A percentile compares a stretch with the other conserved stretches of the same genome.
These are phyloP conservation scores for Gracilaria caudata DNA, from an alignment of 23 red algal species.

Conservation along the genomic window DNA sequence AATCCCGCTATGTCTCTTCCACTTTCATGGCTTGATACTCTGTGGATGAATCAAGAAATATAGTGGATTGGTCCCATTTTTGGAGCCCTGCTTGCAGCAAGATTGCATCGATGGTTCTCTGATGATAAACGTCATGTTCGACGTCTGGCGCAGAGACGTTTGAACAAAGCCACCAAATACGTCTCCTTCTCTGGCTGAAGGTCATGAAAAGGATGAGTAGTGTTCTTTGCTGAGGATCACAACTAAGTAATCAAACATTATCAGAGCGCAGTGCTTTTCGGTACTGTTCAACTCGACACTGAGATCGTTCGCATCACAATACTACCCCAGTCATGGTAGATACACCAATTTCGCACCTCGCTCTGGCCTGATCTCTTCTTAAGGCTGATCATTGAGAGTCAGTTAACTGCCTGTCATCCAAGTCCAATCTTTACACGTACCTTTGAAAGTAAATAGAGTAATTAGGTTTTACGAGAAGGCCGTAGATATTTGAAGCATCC, in stretches of 20 bases:
- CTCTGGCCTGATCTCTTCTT: neutral
- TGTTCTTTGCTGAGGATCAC: neutral
- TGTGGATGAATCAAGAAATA: constrained; percentile 34
- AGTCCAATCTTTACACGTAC: no score
- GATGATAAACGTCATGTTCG: neutral
- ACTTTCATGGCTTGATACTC: constrained; percentile 28
- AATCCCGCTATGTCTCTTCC: constrained; percentile 63
- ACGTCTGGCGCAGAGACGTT: neutral
- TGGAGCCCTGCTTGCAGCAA: constrained; percentile 30
- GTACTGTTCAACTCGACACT: neutral
- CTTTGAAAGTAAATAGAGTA: neutral
- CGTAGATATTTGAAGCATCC: neutral
- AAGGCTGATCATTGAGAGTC: neutral
- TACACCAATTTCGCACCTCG: neutral
- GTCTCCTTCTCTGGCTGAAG: neutral
- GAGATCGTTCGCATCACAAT: neutral
- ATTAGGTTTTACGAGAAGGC: neutral
- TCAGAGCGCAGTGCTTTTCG: neutral
- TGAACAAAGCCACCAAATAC: neutral
- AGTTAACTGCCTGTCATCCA: no score
- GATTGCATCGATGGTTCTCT: neutral
- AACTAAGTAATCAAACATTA: neutral
- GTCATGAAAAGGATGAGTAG: neutral
- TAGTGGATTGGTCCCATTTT: constrained; percentile 52
- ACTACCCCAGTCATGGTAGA: neutral